Percentiles rank a stretch among this genome's conserved stretches.
Evolutionary conservation across 345 rosid species (phyloP).

Genomic region (Gossypium raimondii): DNA sequence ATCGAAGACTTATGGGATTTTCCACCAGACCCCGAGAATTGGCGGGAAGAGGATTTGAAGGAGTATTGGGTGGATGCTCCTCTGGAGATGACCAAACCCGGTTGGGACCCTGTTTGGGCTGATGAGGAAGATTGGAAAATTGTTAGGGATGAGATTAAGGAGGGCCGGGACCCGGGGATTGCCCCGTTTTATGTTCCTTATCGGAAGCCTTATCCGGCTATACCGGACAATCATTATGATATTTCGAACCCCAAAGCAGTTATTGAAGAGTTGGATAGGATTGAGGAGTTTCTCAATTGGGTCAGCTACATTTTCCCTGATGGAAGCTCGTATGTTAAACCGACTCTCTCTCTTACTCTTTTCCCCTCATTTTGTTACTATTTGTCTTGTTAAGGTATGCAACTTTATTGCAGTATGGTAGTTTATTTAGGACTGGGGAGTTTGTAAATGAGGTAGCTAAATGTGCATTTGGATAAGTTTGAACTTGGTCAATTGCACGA

Average conservation of each 20-base stretch:
- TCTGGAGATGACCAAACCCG: conserved; percentile 47
- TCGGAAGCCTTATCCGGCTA: conserved; percentile 70
- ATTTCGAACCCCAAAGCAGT: conserved; percentile 59
- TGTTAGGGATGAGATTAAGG: conserved; percentile 46
- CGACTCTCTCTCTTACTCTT: not conserved
- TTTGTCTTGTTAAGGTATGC: not conserved
- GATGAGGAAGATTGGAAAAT: conserved; percentile 71
- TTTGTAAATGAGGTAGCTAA: not conserved
- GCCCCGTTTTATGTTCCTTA: conserved; percentile 85
- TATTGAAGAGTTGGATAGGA: conserved; percentile 85
- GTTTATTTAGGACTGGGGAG: not conserved
- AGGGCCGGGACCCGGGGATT: conserved; percentile 62
- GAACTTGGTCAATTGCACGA: not conserved
- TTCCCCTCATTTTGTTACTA: not conserved
- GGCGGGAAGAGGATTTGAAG: conserved; percentile 74
- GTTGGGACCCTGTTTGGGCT: conserved; percentile 94
- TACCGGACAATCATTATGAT: conserved; percentile 64
- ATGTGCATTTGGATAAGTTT: not conserved
- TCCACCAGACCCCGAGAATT: conserved; percentile 68
- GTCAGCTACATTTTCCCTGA: conserved; percentile 92
- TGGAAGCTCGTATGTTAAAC: conserved; percentile 70
- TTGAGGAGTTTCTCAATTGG: conserved; percentile 87
- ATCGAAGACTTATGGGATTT: conserved; percentile 56
- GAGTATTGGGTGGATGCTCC: conserved; percentile 91
- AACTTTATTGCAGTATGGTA: not conserved